Evolutionary conservation across 148 eudicot genomes (phyloP), one percentile per base, ranked within the genome.

Genomic region (Rhododendron mucronatum): DNA sequence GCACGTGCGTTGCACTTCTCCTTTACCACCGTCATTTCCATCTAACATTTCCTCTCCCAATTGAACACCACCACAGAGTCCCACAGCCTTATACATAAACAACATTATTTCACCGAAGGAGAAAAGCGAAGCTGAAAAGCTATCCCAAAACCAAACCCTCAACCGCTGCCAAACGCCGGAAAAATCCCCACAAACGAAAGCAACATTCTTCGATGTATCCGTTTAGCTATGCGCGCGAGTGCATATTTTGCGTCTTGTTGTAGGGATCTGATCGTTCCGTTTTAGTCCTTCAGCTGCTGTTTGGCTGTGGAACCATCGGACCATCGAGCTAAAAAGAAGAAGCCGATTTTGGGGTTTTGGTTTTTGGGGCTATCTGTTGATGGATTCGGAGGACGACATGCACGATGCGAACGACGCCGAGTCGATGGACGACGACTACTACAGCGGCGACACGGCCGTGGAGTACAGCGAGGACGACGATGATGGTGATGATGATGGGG

Each of bases 301-400:
- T 61, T 61, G 26, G 28, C 35, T 12, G 28, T 2, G 13, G 67
- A 20, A 5, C 74, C 8, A 12, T 69, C 33, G 16, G 16, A 28
- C 75, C 75, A 3, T 69, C 69, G 69, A 63, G 69, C 69, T 1
- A 55, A 16, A 4, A 18, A 7, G 75, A 55, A 4, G 21, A 55
- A 23, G 75, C 37, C 37, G 33, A 12, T 28, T 69, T 10, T n/a
- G n/a, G 71, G 71, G 71, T 63, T 63, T 63, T 63, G 20, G 4
- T 16, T 55, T 18, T 2, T 16, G 18, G 21, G 21, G 61, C 0
- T 61, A 2, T 61, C 69, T 16, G 7, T 50, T 78, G 5, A 93
- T 93, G 96, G 93, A 88, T 59, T 92, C 93, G 14, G 96, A 93
- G 26, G 94, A 92, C 61, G 94, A 92, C 37, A 86, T 92, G 85